Evolutionary conservation across 495 filamentous ascomycete species (phyloP).

Genomic region (Lophiostoma macrostomum): DNA sequence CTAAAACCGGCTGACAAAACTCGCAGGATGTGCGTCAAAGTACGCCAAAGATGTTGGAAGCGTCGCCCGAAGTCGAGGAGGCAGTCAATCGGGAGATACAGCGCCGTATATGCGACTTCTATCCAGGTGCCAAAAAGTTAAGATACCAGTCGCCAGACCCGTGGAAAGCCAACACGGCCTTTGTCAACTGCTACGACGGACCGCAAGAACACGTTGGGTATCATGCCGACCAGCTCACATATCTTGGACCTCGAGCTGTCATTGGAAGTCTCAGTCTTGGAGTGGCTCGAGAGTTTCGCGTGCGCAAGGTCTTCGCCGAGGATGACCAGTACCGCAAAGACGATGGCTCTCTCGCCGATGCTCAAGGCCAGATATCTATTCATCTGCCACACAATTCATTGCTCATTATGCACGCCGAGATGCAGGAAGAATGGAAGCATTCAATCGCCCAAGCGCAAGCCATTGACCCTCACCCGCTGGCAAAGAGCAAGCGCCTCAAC

Average conservation of each 20-base stretch:
- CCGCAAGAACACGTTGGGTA: slow-evolving; percentile 79
- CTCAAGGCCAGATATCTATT: slow-evolving; percentile 81
- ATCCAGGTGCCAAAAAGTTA: slow-evolving; percentile 67
- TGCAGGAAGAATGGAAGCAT: slow-evolving; percentile 80
- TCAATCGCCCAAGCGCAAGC: slow-evolving; percentile 66
- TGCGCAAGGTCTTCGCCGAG: slow-evolving; percentile 66
- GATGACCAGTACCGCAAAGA: slow-evolving; percentile 43
- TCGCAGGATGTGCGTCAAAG: slow-evolving; percentile 67
- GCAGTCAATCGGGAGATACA: slow-evolving; percentile 73
- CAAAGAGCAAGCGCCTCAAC: slow-evolving; percentile 79
- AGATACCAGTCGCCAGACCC: slow-evolving; percentile 66
- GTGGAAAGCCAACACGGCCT: slow-evolving; percentile 85
- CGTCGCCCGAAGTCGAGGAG: slow-evolving; percentile 62
- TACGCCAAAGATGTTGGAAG: slow-evolving; percentile 64
- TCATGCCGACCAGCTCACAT: slow-evolving; percentile 89
- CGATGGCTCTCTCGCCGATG: slow-evolving; percentile 49
- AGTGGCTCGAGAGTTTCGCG: slow-evolving; percentile 85
- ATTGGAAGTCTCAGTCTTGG: slow-evolving; percentile 91
- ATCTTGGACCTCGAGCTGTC: slow-evolving; percentile 79
- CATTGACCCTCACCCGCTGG: slow-evolving; percentile 77
- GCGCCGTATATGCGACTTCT: slow-evolving; percentile 58
- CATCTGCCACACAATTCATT: slow-evolving; percentile 93
- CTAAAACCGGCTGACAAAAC: background rate
- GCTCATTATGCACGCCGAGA: slow-evolving; percentile 90
- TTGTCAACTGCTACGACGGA: slow-evolving; percentile 90